A percentile compares a stretch with the other conserved stretches of the same genome.
Evolutionary conservation across 2,329 filamentous ascomycete genomes (phyloP).

Genomic region (Fusarium chaquense): DNA sequence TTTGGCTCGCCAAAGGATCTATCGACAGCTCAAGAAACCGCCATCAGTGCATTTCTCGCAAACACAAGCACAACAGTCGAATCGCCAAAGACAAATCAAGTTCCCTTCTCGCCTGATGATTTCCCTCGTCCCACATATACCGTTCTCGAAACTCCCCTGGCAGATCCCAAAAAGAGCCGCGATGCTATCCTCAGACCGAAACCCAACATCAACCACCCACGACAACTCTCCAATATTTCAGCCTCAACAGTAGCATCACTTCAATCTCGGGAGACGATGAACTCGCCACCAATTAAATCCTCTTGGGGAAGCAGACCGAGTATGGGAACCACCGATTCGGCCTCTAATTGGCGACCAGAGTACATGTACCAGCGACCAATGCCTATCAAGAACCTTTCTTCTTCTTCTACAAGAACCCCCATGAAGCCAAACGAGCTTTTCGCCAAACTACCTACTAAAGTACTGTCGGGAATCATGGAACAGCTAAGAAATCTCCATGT

Average conservation of each 20-base stretch:
- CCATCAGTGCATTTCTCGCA: slow-evolving; percentile 32
- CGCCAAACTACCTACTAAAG: slow-evolving; percentile 67
- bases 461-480: slow-evolving; percentile 67
- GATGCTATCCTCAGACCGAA: slow-evolving; percentile 37
- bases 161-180: slow-evolving; percentile 35
- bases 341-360: slow-evolving; percentile 37
- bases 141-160: slow-evolving; percentile 48
- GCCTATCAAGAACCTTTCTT: slow-evolving; percentile 36
- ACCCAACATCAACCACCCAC: slow-evolving; percentile 52
- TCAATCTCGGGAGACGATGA: slow-evolving; percentile 49
- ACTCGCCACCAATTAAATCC: slow-evolving; percentile 45
- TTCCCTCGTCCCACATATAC: slow-evolving; percentile 51
- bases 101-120: slow-evolving; percentile 29
- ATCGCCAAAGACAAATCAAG: slow-evolving; percentile 15
- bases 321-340: slow-evolving; percentile 56
- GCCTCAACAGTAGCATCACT: slow-evolving; percentile 45
- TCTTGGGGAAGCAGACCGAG: slow-evolving; percentile 56
- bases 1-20: slow-evolving; percentile 38
- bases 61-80: slow-evolving; percentile 14
- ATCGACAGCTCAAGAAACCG: slow-evolving; percentile 37
- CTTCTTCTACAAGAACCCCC: slow-evolving; percentile 44
- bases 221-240: slow-evolving; percentile 52
- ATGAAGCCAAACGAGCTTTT: slow-evolving; percentile 64
- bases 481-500: slow-evolving; percentile 67
- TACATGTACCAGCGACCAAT: slow-evolving; percentile 43